A percentile compares a stretch with the other conserved stretches of the same genome.
These are phyloP conservation scores for Cyberlindnera xylosilytica DNA, from an alignment of 805 yeast species.

Conservation along the genomic window DNA sequence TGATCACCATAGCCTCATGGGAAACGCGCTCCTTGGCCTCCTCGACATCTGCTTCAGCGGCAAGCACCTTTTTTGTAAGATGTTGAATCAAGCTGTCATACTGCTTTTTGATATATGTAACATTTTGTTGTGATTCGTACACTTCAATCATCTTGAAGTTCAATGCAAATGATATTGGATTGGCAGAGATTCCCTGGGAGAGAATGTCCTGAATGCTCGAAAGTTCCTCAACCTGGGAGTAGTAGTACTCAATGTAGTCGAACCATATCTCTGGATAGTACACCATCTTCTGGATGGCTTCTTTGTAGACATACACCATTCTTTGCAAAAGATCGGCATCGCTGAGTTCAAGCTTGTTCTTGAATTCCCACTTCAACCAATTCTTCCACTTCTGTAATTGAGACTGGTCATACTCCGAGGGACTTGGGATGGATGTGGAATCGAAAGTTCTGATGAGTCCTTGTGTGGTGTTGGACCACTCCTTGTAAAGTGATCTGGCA, in stretches of 20 bases:
- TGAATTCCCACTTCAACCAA: constrained; percentile 80
- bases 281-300: constrained; percentile 58
- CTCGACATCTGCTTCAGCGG: constrained; percentile 5
- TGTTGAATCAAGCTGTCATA: constrained; percentile 48
- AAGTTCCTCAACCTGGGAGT: constrained; percentile 11
- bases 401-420: constrained; percentile 23
- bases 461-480: constrained; percentile 57
- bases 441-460: constrained; percentile 41
- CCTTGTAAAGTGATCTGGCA: constrained; percentile 74
- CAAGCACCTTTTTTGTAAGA: background rate
- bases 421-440: constrained; percentile 28
- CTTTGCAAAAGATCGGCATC: constrained; percentile 51
- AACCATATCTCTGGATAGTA: constrained; percentile 79
- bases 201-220: constrained; percentile 40
- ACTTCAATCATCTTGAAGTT: constrained; percentile 66
- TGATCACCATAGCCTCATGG: constrained; percentile 11
- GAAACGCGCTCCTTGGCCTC: constrained; percentile 7
- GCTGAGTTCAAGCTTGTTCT: constrained; percentile 61
- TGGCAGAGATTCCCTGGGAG: constrained; percentile 52
- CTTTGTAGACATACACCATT: constrained; percentile 67
- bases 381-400: constrained; percentile 58
- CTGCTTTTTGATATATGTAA: constrained; percentile 45
- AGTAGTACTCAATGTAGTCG: constrained; percentile 44
- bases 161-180: constrained; percentile 68
- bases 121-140: constrained; percentile 56